Percentiles rank a stretch among this genome's conserved stretches.
These are phyloP conservation scores for Penstemon barbatus DNA, from an alignment of 257 asterid species.

Conservation along the genomic window DNA sequence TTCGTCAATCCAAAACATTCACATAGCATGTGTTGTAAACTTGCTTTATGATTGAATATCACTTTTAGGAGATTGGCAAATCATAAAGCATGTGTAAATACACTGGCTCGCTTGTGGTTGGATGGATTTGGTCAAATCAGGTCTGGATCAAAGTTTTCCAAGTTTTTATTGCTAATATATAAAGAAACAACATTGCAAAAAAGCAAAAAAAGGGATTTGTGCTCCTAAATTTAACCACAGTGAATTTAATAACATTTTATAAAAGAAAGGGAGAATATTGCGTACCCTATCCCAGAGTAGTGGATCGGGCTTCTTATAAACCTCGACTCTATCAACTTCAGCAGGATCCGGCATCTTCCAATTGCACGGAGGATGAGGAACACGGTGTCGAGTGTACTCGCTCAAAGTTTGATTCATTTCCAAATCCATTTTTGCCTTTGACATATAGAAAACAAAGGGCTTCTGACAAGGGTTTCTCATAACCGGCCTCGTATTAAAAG, in stretches of 20 bases:
- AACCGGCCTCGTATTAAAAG: conserved; percentile 72
- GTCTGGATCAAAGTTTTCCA: no score
- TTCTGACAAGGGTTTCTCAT: conserved; percentile 65
- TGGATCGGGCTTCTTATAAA: conserved; percentile 57
- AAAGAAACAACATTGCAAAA: not conserved
- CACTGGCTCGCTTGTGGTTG: no score
- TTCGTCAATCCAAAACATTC: no score
- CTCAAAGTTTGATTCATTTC: conserved; percentile 39
- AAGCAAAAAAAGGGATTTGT: not conserved
- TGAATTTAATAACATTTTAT: not conserved
- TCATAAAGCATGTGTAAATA: no score
- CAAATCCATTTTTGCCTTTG: conserved; percentile 35
- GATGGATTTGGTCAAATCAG: no score
- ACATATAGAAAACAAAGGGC: conserved; percentile 56
- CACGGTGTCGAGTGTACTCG: conserved; percentile 40
- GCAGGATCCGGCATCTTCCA: conserved; percentile 53
- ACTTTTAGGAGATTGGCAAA: no score
- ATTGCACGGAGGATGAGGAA: conserved; percentile 48
- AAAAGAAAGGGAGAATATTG: not conserved
- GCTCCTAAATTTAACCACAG: no score
- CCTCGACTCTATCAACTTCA: conserved; percentile 38
- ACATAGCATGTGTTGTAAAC: no score
- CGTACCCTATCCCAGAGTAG: conserved; percentile 63
- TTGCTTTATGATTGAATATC: no score
- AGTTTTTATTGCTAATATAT: no score